Conservation (phyloP, 192 early-diverging fungal genomes). For the Coemansia sp. region DNA sequence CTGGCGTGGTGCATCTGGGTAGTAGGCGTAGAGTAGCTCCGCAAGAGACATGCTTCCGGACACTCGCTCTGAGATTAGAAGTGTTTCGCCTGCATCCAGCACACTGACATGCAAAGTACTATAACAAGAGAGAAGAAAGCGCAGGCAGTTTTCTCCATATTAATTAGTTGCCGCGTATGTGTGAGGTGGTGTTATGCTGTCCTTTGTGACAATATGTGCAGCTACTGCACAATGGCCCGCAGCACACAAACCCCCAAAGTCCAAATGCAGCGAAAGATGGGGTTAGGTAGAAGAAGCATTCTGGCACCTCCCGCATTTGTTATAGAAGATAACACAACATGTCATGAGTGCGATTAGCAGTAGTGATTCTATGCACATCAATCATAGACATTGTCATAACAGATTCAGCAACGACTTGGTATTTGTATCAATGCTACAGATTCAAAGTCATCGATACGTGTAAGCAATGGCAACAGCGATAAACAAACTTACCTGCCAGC, state of each 20-base stretch:
- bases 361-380: neutral
- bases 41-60: conserved; percentile 20
- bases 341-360: neutral
- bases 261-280: neutral
- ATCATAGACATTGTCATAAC: conserved; percentile 15
- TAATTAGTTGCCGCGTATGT: neutral
- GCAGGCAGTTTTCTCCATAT: neutral
- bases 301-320: neutral
- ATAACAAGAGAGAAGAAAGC: neutral
- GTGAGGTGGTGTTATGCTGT: neutral
- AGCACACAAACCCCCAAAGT: neutral
- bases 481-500: neutral
- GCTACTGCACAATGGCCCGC: neutral
- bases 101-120: conserved; percentile 13
- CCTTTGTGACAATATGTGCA: neutral
- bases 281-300: neutral
- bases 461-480: neutral
- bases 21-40: conserved; percentile 33
- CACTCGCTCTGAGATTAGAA: conserved; percentile 17
- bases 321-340: neutral
- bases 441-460: neutral
- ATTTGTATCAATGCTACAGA: conserved; percentile 5
- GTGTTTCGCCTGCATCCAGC: conserved; percentile 14
- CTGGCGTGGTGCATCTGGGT: conserved; percentile 18
- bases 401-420: conserved; percentile 9